A percentile compares a stretch with the other conserved stretches of the same genome.
These are phyloP conservation scores for Helenozyma rhizophorensis DNA, from an alignment of 805 yeast genomes.

Conservation along the genomic window DNA sequence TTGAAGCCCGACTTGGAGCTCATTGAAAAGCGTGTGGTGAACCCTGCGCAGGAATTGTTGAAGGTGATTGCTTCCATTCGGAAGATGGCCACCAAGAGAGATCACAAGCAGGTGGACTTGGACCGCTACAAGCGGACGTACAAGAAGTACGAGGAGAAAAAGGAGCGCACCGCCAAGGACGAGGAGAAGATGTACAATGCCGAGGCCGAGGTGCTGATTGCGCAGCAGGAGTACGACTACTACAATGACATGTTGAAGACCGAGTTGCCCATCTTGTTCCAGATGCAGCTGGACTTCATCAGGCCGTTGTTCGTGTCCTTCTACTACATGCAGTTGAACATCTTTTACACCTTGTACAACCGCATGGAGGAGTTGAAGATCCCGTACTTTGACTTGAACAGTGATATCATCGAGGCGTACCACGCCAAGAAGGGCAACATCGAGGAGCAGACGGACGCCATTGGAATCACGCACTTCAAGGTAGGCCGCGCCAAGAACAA, in stretches of 20 bases:
- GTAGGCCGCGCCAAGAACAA: constrained; percentile 83
- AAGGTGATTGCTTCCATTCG: constrained; percentile 77
- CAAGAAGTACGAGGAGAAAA: constrained; percentile 73
- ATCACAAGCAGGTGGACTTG: constrained; percentile 90
- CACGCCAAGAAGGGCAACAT: constrained; percentile 80
- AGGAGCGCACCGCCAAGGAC: constrained; percentile 80
- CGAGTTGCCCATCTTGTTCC: constrained; percentile 84
- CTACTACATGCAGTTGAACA: constrained; percentile 96
- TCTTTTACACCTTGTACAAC: constrained; percentile 86
- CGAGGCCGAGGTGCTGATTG: constrained; percentile 84
- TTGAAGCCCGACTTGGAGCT: constrained; percentile 90
- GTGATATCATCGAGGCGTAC: constrained; percentile 82
- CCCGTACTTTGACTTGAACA: constrained; percentile 85
- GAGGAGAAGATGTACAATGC: constrained; percentile 87
- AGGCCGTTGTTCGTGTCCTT: constrained; percentile 90
- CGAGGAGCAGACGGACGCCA: constrained; percentile 83
- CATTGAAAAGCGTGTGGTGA: constrained; percentile 83
- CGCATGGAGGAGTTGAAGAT: constrained; percentile 95
- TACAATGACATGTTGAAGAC: constrained; percentile 90
- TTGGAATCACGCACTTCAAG: constrained; percentile 88
- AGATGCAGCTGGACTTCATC: constrained; percentile 86
- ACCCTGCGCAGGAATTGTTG: constrained; percentile 87
- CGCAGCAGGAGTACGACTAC: constrained; percentile 93
- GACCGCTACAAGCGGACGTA: constrained; percentile 75
- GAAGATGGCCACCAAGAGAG: constrained; percentile 93